Conservation (phyloP, 2,329 filamentous ascomycete species). For the Grosmannia huntii region DNA sequence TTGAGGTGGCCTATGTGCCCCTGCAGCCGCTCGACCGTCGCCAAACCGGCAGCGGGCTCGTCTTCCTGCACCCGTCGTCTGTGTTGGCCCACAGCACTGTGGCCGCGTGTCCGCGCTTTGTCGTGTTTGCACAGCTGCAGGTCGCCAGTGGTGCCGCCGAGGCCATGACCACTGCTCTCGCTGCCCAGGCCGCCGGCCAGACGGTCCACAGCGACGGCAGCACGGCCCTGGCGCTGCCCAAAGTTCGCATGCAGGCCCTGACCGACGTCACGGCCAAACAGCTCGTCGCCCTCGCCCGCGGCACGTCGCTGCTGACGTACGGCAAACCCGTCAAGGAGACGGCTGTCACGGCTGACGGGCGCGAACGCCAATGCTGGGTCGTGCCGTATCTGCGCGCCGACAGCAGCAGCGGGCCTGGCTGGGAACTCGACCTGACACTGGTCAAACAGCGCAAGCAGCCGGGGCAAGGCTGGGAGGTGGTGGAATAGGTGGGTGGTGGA, state of each 20-base stretch:
- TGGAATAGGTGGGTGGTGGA: too few relatives aligned
- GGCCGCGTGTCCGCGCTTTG: constrained; percentile 70
- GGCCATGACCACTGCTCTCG: constrained; percentile 29
- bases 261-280: constrained; percentile 66
- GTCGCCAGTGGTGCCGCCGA: constrained; percentile 36
- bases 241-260: constrained; percentile 79
- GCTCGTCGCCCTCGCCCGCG: constrained; percentile 66
- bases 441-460: constrained; percentile 65
- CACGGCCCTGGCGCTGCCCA: constrained; percentile 36
- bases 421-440: constrained; percentile 77
- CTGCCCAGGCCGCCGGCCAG: background rate
- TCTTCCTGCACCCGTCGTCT: constrained; percentile 81
- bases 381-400: constrained; percentile 59
- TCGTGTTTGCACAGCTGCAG: constrained; percentile 81
- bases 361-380: constrained; percentile 65
- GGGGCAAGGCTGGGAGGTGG: constrained; percentile 61
- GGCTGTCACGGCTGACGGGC: constrained; percentile 26
- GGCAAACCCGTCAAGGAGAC: constrained; percentile 88
- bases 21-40: constrained; percentile 49
- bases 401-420: constrained; percentile 51
- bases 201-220: too few relatives aligned
- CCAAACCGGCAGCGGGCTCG: constrained; percentile 32
- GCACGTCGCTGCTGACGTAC: constrained; percentile 71
- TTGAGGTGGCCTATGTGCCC: constrained; percentile 83
- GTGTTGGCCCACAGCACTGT: constrained; percentile 57